Base-by-base conservation (phyloP, 176 grass and related monocot genomes). In the Pharus latifolius region DNA sequence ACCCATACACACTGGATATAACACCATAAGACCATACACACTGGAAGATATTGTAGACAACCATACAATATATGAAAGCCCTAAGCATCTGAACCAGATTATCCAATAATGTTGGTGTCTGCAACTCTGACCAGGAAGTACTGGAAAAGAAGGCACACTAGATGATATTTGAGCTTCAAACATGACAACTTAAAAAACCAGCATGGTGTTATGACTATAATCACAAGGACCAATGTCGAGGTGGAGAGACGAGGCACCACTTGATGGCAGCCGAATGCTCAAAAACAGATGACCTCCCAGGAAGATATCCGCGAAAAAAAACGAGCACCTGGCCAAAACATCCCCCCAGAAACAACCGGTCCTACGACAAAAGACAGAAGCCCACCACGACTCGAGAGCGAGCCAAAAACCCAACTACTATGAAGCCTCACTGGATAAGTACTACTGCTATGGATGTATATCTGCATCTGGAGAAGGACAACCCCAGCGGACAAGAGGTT, bases 231-330 rank as follows among this genome's bases (percentile, higher is more conserved):
- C 38, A 72, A 76, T 70, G 54, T 78, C 85, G 86, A 73, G 61
- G 70, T 75, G 60, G 70, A 85, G 79, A 67, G 83, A 81, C 72
- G 77, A 70, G 31, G 67, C 7, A 78, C 77, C 48, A 67, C 18
- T 17, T 14, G 49, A 71, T 75, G 78, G 78, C 84, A 63, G 59
- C 83, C 79, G 9, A 81, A 75, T 49, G 66, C 87, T 79, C 84
- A 56, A 75, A 22, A 99, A 86, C 95, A 94, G 84, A 33, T 49
- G 54, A 67, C 58, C 61, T 63, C 34, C 26, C 28, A 42, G 23
- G 56, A 75, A 54, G 59, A 56, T 16, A 58, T 70, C 81, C 78
- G 87, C 47, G n/a, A n/a, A n/a, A 87, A 85, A 98, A 93, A 94
- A 81, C n/a, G 22, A 88, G 79, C 68, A 5, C 73, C 69, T 16